phyloP scores from a whole-genome alignment of 148 eudicot species.

The Simmondsia chinensis region DNA sequence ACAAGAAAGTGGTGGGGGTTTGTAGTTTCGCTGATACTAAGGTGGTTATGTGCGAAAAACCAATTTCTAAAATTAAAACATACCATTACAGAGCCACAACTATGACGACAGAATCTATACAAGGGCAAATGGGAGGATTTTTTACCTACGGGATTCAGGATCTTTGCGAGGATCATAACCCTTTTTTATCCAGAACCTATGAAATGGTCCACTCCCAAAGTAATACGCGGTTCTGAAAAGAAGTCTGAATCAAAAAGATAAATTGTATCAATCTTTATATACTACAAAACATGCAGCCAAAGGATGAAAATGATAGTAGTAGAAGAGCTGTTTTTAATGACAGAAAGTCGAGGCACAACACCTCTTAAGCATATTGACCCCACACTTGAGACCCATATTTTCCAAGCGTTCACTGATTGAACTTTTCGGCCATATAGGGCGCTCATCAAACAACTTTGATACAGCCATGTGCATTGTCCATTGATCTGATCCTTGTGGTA shows the following conservation, averaged over 20 bases:
- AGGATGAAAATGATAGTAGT: background rate
- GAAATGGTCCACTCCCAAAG: slow-evolving; percentile 90
- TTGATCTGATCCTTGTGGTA: slow-evolving; percentile 50
- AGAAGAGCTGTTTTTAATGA: slow-evolving; percentile 1
- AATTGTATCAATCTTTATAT: background rate
- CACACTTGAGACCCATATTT: slow-evolving; percentile 49
- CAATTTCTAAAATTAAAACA: no score
- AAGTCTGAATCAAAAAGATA: slow-evolving; percentile 40
- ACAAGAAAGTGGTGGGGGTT: no score
- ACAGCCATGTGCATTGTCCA: slow-evolving; percentile 73
- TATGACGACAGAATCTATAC: no score
- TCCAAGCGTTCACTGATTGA: slow-evolving; percentile 65
- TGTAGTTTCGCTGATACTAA: no score
- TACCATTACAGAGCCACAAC: no score
- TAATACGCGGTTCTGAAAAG: slow-evolving; percentile 79
- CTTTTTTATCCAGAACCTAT: slow-evolving; percentile 83
- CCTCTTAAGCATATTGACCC: slow-evolving; percentile 57
- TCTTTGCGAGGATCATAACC: slow-evolving; percentile 99
- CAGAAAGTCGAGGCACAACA: slow-evolving; percentile 8
- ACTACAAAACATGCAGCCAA: background rate
- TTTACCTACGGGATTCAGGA: slow-evolving; percentile 92
- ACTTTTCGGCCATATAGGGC: slow-evolving; percentile 74
- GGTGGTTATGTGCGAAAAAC: no score
- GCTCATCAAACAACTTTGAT: slow-evolving; percentile 82
- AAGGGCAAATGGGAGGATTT: background rate